A percentile compares a stretch with the other conserved stretches of the same genome.
phyloP scores from a whole-genome alignment of 169 alveolate genomes.

The Plasmodium blacklocki region DNA sequence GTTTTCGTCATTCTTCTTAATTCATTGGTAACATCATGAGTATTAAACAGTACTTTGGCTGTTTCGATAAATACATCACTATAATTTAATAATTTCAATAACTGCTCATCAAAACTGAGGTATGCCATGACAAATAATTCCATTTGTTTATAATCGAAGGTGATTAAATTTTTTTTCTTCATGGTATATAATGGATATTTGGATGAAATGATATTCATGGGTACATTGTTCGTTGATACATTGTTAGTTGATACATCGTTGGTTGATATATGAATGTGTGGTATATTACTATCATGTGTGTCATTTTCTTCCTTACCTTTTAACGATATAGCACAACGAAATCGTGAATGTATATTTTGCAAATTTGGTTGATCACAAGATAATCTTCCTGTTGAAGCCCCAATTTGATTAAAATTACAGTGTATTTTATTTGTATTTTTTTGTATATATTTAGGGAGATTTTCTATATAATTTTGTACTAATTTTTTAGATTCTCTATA shows the following conservation, averaged over 20 bases:
- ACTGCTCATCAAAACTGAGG: conserved; percentile 73
- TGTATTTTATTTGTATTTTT: conserved; percentile 74
- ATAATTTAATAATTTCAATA: conserved; percentile 58
- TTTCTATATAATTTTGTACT: conserved; percentile 72
- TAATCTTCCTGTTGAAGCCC: conserved; percentile 84
- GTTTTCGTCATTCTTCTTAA: conserved; percentile 81
- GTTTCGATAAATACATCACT: conserved; percentile 76
- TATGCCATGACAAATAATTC: conserved; percentile 83
- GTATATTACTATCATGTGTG: background rate
- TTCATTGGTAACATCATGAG: conserved; percentile 78
- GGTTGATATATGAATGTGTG: too few species aligned
- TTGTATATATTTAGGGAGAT: conserved; percentile 70
- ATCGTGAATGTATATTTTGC: conserved; percentile 80
- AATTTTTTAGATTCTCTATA: conserved; percentile 74
- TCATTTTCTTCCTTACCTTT: background rate
- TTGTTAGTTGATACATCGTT: too few species aligned
- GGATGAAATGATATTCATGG: too few species aligned
- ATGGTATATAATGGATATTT: background rate
- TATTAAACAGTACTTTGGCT: conserved; percentile 76
- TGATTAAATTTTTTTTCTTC: conserved; percentile 42
- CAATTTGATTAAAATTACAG: conserved; percentile 80
- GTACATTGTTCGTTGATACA: background rate
- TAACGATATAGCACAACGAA: conserved; percentile 63
- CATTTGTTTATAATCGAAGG: conserved; percentile 82
- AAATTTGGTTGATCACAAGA: conserved; percentile 81